Evolutionary conservation across 148 eudicot genomes (phyloP).

Genomic region (Heliamphora exappendiculata): DNA sequence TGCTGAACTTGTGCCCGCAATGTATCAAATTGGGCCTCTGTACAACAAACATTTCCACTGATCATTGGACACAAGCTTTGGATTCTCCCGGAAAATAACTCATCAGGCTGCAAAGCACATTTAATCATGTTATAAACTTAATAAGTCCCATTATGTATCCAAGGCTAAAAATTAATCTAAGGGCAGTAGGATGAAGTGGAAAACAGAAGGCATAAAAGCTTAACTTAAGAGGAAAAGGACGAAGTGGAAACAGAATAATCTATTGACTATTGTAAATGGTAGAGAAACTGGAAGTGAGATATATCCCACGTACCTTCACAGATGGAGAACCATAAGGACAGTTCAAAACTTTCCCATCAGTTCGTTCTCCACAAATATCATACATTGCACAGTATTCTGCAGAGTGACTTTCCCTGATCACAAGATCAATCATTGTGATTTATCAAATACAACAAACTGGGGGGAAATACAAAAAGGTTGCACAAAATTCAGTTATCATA

Average conservation of each 20-base stretch:
- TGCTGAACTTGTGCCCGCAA: constrained; percentile 65
- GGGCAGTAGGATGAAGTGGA: background rate
- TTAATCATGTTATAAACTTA: background rate
- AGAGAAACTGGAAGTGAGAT: background rate
- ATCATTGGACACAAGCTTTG: constrained; percentile 65
- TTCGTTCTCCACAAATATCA: constrained; percentile 61
- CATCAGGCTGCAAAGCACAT: constrained; percentile 49
- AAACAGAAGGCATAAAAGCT: background rate
- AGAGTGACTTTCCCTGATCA: constrained; percentile 43
- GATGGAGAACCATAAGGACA: constrained; percentile 56
- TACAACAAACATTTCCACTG: constrained; percentile 59
- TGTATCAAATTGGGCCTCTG: constrained; percentile 58
- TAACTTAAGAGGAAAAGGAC: background rate
- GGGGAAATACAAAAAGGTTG: background rate
- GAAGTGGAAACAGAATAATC: background rate
- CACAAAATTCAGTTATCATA: background rate
- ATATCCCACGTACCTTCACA: constrained; percentile 33
- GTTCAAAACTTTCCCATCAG: constrained; percentile 56
- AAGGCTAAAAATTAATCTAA: background rate
- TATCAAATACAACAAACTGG: background rate
- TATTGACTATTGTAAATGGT: background rate
- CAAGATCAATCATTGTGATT: constrained; percentile 17
- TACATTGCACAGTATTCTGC: constrained; percentile 63
- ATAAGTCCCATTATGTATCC: constrained; percentile 9
- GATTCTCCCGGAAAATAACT: constrained; percentile 54